A percentile compares a stretch with the other conserved stretches of the same genome.
phyloP scores from a whole-genome alignment of 2,329 filamentous ascomycete genomes.

The Neofusicoccum laricinum region DNA sequence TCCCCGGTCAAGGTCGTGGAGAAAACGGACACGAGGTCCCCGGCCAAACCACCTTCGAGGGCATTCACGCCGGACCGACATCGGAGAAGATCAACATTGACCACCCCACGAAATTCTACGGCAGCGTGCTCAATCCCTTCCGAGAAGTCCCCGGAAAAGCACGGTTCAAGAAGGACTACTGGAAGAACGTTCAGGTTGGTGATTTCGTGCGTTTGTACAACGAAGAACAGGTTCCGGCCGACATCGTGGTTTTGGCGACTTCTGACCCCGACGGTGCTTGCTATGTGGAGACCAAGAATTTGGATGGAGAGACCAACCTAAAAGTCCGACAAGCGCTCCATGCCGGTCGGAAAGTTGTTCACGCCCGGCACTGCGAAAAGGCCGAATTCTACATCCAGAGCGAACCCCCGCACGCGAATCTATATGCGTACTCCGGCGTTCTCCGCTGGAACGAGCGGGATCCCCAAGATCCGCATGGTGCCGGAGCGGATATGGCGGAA shows the following conservation, averaged over 20 bases:
- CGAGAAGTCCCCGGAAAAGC: constrained; percentile 66
- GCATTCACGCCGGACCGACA: constrained; percentile 29
- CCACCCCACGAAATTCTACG: constrained; percentile 53
- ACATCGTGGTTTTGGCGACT: constrained; percentile 87
- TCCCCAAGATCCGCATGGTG: constrained; percentile 58
- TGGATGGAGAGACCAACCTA: constrained; percentile 96
- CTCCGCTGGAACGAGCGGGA: constrained; percentile 81
- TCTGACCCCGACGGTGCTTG: constrained; percentile 92
- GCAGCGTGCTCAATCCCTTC: constrained; percentile 71
- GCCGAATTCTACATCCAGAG: constrained; percentile 87
- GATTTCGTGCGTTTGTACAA: constrained; percentile 97
- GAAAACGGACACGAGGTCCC: constrained; percentile 26
- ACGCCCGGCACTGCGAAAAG: constrained; percentile 88
- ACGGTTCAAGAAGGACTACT: constrained; percentile 86
- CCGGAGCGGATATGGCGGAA: constrained; percentile 78
- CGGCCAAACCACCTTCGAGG: constrained; percentile 20
- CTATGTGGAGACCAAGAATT: constrained; percentile 96
- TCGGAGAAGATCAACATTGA: constrained; percentile 18
- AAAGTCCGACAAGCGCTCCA: constrained; percentile 91
- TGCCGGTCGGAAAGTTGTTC: constrained; percentile 76
- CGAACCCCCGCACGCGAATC: constrained; percentile 85
- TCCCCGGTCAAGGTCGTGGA: constrained; percentile 52
- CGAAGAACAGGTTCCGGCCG: constrained; percentile 90
- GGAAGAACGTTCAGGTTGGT: constrained; percentile 93
- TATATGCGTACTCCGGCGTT: constrained; percentile 92